Base-by-base conservation (phyloP, 2,329 filamentous ascomycete species). In the Exophiala dermatitidis region DNA sequence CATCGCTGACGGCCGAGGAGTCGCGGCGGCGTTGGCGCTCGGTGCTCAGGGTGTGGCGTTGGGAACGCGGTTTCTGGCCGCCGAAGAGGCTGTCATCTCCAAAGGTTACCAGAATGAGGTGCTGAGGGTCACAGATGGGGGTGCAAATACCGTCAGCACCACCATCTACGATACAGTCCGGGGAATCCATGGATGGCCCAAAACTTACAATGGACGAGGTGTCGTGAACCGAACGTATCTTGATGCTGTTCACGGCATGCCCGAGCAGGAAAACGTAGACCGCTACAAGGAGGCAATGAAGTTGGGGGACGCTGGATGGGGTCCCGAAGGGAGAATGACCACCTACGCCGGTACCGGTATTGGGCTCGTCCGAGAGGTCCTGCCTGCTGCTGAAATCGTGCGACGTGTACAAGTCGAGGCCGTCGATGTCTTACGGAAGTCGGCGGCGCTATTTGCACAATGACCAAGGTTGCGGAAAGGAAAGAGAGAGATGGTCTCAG, bases 51-150 rank as follows among this genome's bases (percentile, higher is more conserved):
- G 79, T 0, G 73, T 76, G 0, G 79, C 74, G 0, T 74, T 87
- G 71, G 84, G 84, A 0, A 86, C 84, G 0, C 73, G 82, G 5
- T 82, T 85, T 52, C 73, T 86, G 0, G 81, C 80, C 0, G 65
- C 69, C 2, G 60, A 63, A 0, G 77, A 81, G 62, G 73, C 75
- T 1, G 69, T 67, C 31, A 71, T 82, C 29, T 63, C 74, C 1
- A 66, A 66, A 36, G 78, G 77, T 0, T 81, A 81, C 58, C 70
- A 69, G 58, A 57, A 72, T 10, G 77, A 76, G 50, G 68, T 81
- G 0, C 50, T 81, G 1, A 63, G 70, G 4, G 74, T 73, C 0
- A 67, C 56, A 1, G 79, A 82, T 63, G 79, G 79, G 0, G 79
- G 78, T 0, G 64, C 71, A 31, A 72, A 58, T 30, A 82, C 78